These are phyloP conservation scores for Cyanidioschyzon merolae DNA, from an alignment of 23 red algal species.

Conservation along the genomic window DNA sequence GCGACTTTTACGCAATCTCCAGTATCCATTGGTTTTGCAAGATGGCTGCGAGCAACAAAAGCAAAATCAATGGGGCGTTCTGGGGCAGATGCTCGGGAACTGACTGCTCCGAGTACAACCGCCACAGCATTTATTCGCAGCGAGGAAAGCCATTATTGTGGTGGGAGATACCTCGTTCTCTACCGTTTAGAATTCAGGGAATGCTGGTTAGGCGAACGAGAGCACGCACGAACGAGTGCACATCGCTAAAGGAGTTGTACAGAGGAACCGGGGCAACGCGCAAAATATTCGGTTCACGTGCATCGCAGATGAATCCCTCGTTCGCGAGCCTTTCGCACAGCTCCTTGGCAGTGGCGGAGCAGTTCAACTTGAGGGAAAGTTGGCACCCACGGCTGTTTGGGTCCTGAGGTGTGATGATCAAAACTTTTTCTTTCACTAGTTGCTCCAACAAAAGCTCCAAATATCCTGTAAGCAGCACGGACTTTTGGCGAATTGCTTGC, in stretches of 20 bases:
- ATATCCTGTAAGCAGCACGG: constrained; percentile 44
- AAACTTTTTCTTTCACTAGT: constrained; percentile 20
- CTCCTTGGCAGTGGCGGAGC: background rate
- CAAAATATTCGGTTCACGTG: constrained; percentile 74
- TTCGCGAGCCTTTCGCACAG: constrained; percentile 30
- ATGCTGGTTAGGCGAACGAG: no score
- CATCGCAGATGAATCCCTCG: constrained; percentile 53
- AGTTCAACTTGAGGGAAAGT: constrained; percentile 34
- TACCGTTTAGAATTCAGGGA: no score
- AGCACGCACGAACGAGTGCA: constrained; percentile 34
- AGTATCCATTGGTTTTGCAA: no score
- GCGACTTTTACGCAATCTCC: no score
- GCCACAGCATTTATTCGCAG: no score
- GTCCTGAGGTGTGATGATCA: constrained; percentile 45
- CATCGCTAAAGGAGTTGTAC: constrained; percentile 79
- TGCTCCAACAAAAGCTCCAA: constrained; percentile 32
- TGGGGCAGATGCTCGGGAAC: no score
- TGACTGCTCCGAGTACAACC: no score
- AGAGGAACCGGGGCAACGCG: constrained; percentile 73
- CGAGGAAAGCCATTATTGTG: no score
- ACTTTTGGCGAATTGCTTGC: constrained; percentile 39
- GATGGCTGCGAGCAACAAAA: no score
- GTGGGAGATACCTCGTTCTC: no score
- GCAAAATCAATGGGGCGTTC: no score
- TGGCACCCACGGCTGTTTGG: constrained; percentile 42